Percentiles rank a stretch among this genome's conserved stretches.
phyloP scores from a whole-genome alignment of 2,329 filamentous ascomycete species.

The Xylariomycetidae sp. region DNA sequence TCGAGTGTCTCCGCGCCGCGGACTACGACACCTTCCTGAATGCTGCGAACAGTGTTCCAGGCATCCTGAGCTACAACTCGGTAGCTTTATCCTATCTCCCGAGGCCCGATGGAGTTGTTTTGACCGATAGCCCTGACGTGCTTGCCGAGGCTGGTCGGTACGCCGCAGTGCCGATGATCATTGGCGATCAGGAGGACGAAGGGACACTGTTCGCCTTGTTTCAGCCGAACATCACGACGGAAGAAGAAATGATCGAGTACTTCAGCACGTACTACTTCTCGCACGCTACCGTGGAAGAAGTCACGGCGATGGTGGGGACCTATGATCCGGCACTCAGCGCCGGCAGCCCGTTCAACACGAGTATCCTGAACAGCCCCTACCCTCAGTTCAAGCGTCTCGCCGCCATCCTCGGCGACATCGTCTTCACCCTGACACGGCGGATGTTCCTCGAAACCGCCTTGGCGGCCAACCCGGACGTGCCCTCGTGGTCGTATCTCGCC shows the following conservation, averaged over 20 bases:
- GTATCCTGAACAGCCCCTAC: conserved; percentile 64
- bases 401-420: conserved; percentile 70
- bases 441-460: conserved; percentile 50
- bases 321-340: conserved; percentile 54
- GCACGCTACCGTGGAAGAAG: conserved; percentile 42
- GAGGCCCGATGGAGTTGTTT: conserved; percentile 62
- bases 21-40: conserved; percentile 57
- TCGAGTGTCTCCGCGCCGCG: conserved; percentile 61
- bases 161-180: conserved; percentile 57
- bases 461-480: conserved; percentile 50
- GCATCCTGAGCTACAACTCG: conserved; percentile 61
- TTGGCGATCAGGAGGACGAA: conserved; percentile 77
- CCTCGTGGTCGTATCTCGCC: conserved; percentile 70
- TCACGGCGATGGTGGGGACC: conserved; percentile 54
- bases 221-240: conserved; percentile 63
- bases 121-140: conserved; percentile 59
- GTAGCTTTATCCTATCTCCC: conserved; percentile 71
- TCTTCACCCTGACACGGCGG: conserved; percentile 69
- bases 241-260: conserved; percentile 55
- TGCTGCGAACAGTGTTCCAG: conserved; percentile 66
- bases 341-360: conserved; percentile 70
- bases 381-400: conserved; percentile 74
- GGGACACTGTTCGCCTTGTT: conserved; percentile 70
- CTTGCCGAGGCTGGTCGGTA: conserved; percentile 49
- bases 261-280: conserved; percentile 57